phyloP scores from a whole-genome alignment of 257 asterid species.

The Nicotiana otophora region DNA sequence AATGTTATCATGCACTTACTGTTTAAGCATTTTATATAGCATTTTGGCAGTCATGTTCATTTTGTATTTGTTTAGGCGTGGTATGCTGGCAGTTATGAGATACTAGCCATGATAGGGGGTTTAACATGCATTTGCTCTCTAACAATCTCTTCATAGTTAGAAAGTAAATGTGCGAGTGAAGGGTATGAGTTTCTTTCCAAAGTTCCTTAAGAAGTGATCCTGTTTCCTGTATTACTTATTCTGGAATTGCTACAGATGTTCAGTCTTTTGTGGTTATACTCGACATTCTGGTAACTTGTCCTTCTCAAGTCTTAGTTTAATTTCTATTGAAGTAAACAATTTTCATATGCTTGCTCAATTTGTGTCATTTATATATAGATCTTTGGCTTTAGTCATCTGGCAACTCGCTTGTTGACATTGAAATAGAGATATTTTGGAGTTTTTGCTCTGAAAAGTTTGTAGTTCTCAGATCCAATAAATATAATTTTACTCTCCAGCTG shows the following conservation, averaged over 20 bases:
- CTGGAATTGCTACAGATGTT: neutral
- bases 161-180: neutral
- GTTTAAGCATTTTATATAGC: neutral
- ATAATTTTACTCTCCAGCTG: constrained; percentile 53
- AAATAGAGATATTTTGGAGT: constrained; percentile 6
- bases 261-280: neutral
- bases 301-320: neutral
- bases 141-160: neutral
- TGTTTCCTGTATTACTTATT: neutral
- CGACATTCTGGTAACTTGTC: neutral
- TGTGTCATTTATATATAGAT: neutral
- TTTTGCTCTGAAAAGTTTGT: constrained; percentile 13
- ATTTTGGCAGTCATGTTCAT: neutral
- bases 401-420: neutral
- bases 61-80: neutral
- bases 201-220: constrained; percentile 1
- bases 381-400: neutral
- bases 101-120: neutral
- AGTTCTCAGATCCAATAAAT: constrained; percentile 26
- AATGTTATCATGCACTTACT: neutral
- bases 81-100: neutral
- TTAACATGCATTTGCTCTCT: neutral
- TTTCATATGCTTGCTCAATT: constrained; percentile 1
- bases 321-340: neutral
- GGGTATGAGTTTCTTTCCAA: neutral